phyloP scores from a whole-genome alignment of 2,329 filamentous ascomycete species.

The Aspergillus calidoustus region DNA sequence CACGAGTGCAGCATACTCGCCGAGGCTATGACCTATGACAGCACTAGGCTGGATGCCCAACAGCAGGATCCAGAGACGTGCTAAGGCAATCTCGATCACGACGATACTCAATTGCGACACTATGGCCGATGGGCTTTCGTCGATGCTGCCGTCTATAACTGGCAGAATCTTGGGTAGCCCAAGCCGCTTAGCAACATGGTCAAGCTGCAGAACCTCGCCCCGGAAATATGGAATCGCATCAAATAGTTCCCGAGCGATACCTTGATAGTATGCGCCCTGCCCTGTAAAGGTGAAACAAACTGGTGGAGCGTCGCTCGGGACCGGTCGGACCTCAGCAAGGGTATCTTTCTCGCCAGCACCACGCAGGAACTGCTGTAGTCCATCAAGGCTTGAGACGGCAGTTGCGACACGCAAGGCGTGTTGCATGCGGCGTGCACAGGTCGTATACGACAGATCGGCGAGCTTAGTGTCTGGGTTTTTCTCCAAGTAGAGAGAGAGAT shows the following conservation, averaged over 20 bases:
- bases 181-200: conserved; percentile 26
- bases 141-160: conserved; percentile 39
- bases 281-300: conserved; percentile 20
- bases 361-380: conserved; percentile 11
- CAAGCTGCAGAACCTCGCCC: conserved; percentile 27
- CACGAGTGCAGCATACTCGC: conserved; percentile 43
- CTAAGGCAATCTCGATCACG: conserved; percentile 48
- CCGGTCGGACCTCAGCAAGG: conserved; percentile 60
- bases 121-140: conserved; percentile 35
- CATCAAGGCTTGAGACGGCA: conserved; percentile 1
- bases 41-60: conserved; percentile 49
- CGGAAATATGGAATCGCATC: conserved; percentile 25
- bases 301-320: conserved; percentile 17
- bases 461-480: conserved; percentile 47
- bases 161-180: conserved; percentile 34
- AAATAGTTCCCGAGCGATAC: conserved; percentile 32
- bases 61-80: conserved; percentile 33
- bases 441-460: conserved; percentile 65
- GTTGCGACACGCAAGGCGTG: conserved; percentile 20
- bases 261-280: conserved; percentile 16
- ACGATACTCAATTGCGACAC: conserved; percentile 44
- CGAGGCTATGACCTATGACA: conserved; percentile 55
- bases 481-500: conserved; percentile 48
- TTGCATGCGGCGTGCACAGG: conserved; percentile 59
- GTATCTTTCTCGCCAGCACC: conserved; percentile 6